Base-by-base conservation (phyloP, 495 filamentous ascomycete species). In the Copromyces sp. region DNA sequence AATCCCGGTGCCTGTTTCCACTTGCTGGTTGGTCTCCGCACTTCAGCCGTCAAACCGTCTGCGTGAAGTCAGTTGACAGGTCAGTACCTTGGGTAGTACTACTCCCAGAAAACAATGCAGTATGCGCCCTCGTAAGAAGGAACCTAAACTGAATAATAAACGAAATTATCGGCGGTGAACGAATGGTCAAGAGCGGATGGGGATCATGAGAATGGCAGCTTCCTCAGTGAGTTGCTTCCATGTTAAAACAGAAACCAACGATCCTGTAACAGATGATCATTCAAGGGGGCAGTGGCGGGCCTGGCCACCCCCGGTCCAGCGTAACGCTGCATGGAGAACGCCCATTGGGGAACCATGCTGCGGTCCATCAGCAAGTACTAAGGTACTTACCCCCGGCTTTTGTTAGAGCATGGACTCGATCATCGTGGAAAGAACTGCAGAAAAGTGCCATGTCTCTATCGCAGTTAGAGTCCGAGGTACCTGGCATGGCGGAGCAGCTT, bases 131-230 rank as follows among this genome's bases (percentile, higher is more conserved):
- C 37, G 17, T 8, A n/a, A 65, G 32, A 61, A n/a, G 29, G 16
- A 69, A 68, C 17, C 24, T 24, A 38, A 69, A 39, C 69, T 6
- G 24, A 69, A 39, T 59, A 24, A 29, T 20, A 38, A 69, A 35
- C 61, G 20, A 68, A 14, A 53, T 39, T 32, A 40, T 39, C 35
- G 20, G 37, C 17, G 61, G 41, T 20, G 39, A 71, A 42, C 65
- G 69, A 61, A 72, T 65, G 9, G 45, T 53, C 59, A 72, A 35
- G 29, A 68, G 35, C 39, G 41, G 74, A 42, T 38, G 37, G 39
- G 38, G 37, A 47, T 47, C 29, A 32, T 41, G 45, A 24, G 70
- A 73, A 42, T 71, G 35, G 72, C 61, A 70, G 69, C 68, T 61
- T 61, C 14, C 53, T 35, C 53, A 24, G 53, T 35, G 53, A 61